Evolutionary conservation across 2,329 filamentous ascomycete species (phyloP), one percentile per base, ranked within the genome.

Genomic region (Fusarium sambucinum): DNA sequence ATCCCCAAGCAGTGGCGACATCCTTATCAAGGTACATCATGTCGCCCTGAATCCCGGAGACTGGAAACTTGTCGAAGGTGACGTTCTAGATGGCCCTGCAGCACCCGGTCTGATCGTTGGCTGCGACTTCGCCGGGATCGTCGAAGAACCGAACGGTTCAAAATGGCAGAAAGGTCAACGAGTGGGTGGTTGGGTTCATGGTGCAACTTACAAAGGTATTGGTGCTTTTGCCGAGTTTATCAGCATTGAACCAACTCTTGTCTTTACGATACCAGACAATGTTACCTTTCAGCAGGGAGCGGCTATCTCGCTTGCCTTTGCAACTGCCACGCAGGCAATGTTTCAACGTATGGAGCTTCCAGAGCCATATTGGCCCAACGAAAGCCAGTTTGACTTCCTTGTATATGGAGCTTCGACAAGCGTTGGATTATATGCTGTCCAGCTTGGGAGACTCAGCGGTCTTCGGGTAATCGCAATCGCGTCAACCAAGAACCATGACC

Each of bases 351-450:
- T 63, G 9, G 14, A 5, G 6, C 4, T 63, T 3, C 32, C 59
- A 3, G 42, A 57, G 0, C 50, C 37, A 1, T 33, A 38, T 9
- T 6, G 21, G 2, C 0, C 27, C 0, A 38, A 23, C 2, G 13
- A 17, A 2, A 40, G 10, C 0, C 1, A 11, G 5, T 5, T 25
- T 6, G 37, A 45, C 4, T 40, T 63, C 3, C 3, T 63, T 6
- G 30, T 63, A 1, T 63, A 63, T 7, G 51, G 59, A 4, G 60
- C 59, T 12, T 63, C 60, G 5, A 45, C 60, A 4, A 63, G 60
- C 4, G 60, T 58, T 32, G 59, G 59, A 1, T 14, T 41, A 2
- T 63, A 63, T 25, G 59, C 59, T 7, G 17, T 58, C n/a, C 52
- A 63, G 6, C 44, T 63, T 9, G 60, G 60, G 4, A 51, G 17